Evolutionary conservation across 768 basidiomycete species (phyloP), one percentile per base, ranked within the genome.

Genomic region (Pulveroboletus ravenelii): DNA sequence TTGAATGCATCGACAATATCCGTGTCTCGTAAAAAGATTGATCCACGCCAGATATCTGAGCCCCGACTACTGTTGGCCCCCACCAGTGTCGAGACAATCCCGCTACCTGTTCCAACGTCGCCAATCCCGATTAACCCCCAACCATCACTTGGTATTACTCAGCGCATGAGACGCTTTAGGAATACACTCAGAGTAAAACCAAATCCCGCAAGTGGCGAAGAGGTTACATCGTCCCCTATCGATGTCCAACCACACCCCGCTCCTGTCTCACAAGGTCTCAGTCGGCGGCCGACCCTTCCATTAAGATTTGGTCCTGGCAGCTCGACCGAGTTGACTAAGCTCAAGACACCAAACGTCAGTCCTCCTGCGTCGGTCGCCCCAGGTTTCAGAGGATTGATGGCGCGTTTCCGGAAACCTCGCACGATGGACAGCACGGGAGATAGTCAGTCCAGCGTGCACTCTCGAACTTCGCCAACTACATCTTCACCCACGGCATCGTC

Each of bases 341-440:
- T 78, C 52, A 85, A 81, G 62, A 74, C 78, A 3, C 68, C 79
- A 17, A 65, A 79, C 29, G 67, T 80, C 2, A 80, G 78, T 52
- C 84, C 85, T n/a, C 82, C 85, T 57, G 79, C 86, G 4, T 81
- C 84, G 18, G 79, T 85, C 25, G 76, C 82, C 17, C 89, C 89
- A 31, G 84, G 87, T 18, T 61, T 91, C 23, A 87, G 81, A 65
- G 84, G 88, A 13, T 84, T 92, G 66, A 89, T 92, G 79, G 80
- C 87, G 27, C 81, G 86, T 29, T 87, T 91, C 64, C 78, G 87
- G 34, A 72, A 58, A 50, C 62, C 68, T 34, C 69, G 70, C 40
- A 55, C 64, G 20, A 25, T 53, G 37, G 67, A 70, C 43, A 53
- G 53, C 20, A 10, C 51, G 23, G 64, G 56, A 32, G 61, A 66